phyloP scores from a whole-genome alignment of 2,329 filamentous ascomycete genomes.

The Diplodia scrobiculata region DNA sequence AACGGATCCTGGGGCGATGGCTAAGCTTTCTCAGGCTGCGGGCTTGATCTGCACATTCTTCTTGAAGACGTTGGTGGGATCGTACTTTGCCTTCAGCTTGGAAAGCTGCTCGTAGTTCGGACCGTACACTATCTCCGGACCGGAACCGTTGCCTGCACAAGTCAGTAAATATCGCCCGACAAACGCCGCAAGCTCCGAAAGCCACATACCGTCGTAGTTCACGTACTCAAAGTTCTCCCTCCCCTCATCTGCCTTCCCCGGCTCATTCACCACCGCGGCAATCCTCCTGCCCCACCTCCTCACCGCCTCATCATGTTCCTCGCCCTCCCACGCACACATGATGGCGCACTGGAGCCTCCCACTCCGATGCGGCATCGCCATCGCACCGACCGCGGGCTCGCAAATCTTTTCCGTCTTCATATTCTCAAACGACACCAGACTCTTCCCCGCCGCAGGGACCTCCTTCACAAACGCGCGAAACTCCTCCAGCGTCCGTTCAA shows the following conservation, averaged over 20 bases:
- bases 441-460: constrained; percentile 36
- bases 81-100: constrained; percentile 42
- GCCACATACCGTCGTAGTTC: constrained; percentile 38
- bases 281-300: background rate
- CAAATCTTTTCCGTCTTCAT: constrained; percentile 22
- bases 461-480: constrained; percentile 37
- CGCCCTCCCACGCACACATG: background rate
- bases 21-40: background rate
- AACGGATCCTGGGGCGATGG: background rate
- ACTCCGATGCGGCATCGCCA: constrained; percentile 24
- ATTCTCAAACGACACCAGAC: constrained; percentile 27
- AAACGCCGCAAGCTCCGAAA: background rate
- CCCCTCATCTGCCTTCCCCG: constrained; percentile 33
- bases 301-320: constrained; percentile 22
- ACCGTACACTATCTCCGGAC: constrained; percentile 39
- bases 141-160: constrained; percentile 34
- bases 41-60: background rate
- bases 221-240: constrained; percentile 39
- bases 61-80: constrained; percentile 42
- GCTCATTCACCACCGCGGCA: constrained; percentile 18
- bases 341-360: constrained; percentile 28
- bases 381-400: constrained; percentile 6
- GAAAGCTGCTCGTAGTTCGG: constrained; percentile 39
- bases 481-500: constrained; percentile 36
- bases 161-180: constrained; percentile 23